These are phyloP conservation scores for Acanthochlamys bracteata DNA, from an alignment of 106 monocot genomes.

Conservation along the genomic window DNA sequence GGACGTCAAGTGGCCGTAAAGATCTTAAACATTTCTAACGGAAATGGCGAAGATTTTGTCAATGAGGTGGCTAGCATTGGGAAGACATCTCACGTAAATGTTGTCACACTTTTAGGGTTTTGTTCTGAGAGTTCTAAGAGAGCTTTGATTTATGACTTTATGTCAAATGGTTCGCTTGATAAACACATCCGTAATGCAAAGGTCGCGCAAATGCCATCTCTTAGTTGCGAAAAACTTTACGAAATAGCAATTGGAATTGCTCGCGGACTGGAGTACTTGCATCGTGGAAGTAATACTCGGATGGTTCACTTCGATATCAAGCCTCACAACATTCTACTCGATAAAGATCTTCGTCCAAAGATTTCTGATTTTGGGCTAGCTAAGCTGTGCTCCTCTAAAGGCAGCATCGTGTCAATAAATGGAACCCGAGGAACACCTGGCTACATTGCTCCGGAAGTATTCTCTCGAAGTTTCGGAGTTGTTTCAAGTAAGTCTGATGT, in stretches of 20 bases:
- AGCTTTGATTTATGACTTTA: background rate
- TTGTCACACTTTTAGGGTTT: background rate
- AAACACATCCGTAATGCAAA: background rate
- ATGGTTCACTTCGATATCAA: slow-evolving; percentile 3
- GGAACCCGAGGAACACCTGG: background rate
- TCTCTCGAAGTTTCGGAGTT: background rate
- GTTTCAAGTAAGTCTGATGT: slow-evolving; percentile 4
- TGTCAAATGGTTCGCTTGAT: background rate
- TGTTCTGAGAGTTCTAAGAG: background rate
- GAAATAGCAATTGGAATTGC: slow-evolving; percentile 1
- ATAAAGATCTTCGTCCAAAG: background rate
- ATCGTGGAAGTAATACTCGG: background rate
- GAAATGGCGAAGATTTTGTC: slow-evolving; percentile 2
- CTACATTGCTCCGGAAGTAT: slow-evolving; percentile 2
- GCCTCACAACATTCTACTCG: background rate
- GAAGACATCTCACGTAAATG: background rate
- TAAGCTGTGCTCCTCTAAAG: background rate
- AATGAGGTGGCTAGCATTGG: slow-evolving; percentile 2
- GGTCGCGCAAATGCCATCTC: background rate
- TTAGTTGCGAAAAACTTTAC: background rate
- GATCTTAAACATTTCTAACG: background rate
- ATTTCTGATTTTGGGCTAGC: slow-evolving; percentile 2
- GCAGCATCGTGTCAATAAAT: background rate
- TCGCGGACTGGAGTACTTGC: background rate
- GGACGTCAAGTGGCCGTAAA: background rate